Base-by-base conservation (phyloP, 768 basidiomycete species). In the Tricholoma sp. region DNA sequence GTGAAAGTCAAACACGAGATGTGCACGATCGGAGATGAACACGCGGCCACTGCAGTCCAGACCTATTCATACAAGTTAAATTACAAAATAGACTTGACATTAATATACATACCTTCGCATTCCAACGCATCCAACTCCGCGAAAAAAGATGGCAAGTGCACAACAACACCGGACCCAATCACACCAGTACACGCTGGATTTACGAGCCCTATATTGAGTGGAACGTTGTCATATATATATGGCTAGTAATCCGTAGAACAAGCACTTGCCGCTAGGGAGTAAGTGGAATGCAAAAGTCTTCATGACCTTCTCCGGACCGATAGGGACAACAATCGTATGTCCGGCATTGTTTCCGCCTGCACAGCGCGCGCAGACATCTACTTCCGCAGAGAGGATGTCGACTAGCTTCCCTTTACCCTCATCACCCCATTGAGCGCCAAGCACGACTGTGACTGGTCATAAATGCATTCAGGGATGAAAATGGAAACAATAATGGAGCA, bases 281-380 rank as follows among this genome's bases (percentile, higher is more conserved):
- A 98, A 76, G 77, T 98, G 97, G 72, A 99, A 99, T 37, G 94
- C 94, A 73, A 90, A 98, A 1, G 86, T 94, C 63, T 82, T 94
- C 73, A 85, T 83, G 57, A 83, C 76, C 46, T 82, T 81, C 58
- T 91, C 83, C 47, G 85, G 80, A 10, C 83, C 82, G 22, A 83
- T 71, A 5, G 88, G 86, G 5, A 85, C 91, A 61, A 99, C 88
- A 71, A 99, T 98, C 21, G 97, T 98, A 74, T 99, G 97, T 2
- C 97, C 97, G 21, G 97, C 97, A 69, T 99, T 99, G 77, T 98
- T 98, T 10, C 97, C 97, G 12, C 97, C 97, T 11, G 97, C 97
- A 70, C 94, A 98, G 49, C 97, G 83, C 18, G 94, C 96, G 66
- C 95, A 98, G 69, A 98, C 71, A 71, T 99, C 97, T 58, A 83